A percentile compares a stretch with the other conserved stretches of the same genome.
phyloP scores from a whole-genome alignment of 176 grass and related monocot genomes.

The Zea mays region DNA sequence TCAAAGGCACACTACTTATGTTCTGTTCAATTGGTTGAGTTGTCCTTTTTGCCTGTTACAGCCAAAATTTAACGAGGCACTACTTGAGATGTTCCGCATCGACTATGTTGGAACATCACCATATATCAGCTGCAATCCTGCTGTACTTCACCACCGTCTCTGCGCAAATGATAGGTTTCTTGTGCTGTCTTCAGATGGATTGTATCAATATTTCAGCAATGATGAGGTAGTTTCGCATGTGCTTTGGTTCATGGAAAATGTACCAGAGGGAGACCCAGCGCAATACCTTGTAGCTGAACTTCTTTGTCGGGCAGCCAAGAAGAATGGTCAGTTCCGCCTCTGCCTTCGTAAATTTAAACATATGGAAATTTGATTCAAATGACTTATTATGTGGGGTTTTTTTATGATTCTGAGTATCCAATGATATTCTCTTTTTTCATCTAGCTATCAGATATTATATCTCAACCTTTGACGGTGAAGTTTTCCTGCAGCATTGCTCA shows the following conservation, averaged over 20 bases:
- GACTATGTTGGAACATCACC: slow-evolving; percentile 68
- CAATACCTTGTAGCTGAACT: slow-evolving; percentile 89
- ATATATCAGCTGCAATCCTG: slow-evolving; percentile 81
- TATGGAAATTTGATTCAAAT: slow-evolving; percentile 7
- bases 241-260: slow-evolving; percentile 91
- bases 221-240: slow-evolving; percentile 91
- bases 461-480: too few relatives aligned
- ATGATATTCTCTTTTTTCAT: too few relatives aligned
- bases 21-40: slow-evolving; percentile 1
- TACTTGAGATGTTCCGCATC: slow-evolving; percentile 83
- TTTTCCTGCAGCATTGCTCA: too few relatives aligned
- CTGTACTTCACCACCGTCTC: slow-evolving; percentile 74
- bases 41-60: slow-evolving; percentile 40
- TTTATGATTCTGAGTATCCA: too few relatives aligned
- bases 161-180: slow-evolving; percentile 72
- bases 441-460: too few relatives aligned
- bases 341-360: slow-evolving; percentile 8
- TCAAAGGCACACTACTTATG: slow-evolving; percentile 3
- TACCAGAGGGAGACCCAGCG: slow-evolving; percentile 88
- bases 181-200: slow-evolving; percentile 82
- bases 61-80: slow-evolving; percentile 72
- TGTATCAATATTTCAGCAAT: slow-evolving; percentile 93
- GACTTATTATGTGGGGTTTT: background rate
- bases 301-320: slow-evolving; percentile 87
- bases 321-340: slow-evolving; percentile 65